Base-by-base conservation (phyloP, 805 yeast species). In the Barnettozyma sucrosica region DNA sequence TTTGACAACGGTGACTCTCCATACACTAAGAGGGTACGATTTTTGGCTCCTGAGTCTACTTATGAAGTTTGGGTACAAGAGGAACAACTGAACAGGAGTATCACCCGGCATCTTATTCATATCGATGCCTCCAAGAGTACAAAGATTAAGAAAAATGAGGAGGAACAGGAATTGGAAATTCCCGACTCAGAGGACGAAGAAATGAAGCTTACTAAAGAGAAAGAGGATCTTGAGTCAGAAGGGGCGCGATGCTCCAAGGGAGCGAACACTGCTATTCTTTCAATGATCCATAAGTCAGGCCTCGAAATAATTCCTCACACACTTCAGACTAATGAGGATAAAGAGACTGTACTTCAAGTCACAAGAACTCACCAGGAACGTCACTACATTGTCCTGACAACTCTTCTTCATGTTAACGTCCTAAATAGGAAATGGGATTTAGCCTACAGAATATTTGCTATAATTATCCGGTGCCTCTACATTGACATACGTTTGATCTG, bases 401-500 rank as follows among this genome's bases (percentile, higher is more conserved):
- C 48, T 19, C 26, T 61, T 3, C 58, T 85, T 30, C 83, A 81
- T 52, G 36, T 76, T 10, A 70, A 70, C 47, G 58, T 84, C 4
- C 55, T 76, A 37, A 63, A 71, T 33, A 58, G 66, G 26, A 71
- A 80, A 8, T 85, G 89, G 89, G 55, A 59, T 6, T 40, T 68
- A 14, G 85, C 86, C 0, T 80, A 77, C 55, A 70, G 70, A 46
- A 64, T 79, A 7, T 79, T 80, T 53, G 61, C 77, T 9, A 45
- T 78, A 2, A 58, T 85, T 20, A 58, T 80, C 3, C 61, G 83
- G 44, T 54, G 76, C 1, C 75, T 75, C 1, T 61, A 61, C 1
- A 69, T 77, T 10, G 87, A 84, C 57, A 59, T 82, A 6, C 66
- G 80, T 46, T 64, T 74, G 3, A 57, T 83, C 10, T 85, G 90